Evolutionary conservation across 257 asterid species (phyloP).

Genomic region (Ballota nigra): DNA sequence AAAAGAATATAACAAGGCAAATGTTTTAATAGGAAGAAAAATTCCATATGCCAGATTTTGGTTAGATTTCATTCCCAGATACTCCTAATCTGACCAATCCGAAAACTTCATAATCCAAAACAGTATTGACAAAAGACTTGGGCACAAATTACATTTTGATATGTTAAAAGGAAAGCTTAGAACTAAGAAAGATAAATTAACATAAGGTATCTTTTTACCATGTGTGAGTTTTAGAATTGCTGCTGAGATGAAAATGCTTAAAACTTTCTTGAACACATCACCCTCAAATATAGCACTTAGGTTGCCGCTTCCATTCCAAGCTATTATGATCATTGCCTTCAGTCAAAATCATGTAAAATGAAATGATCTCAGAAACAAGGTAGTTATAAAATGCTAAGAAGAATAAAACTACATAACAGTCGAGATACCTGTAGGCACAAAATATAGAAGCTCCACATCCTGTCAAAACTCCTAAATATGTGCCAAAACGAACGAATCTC

Average conservation of each 20-base stretch:
- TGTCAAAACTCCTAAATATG: conserved; percentile 79
- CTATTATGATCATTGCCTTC: conserved; percentile 91
- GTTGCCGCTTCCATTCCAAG: conserved; percentile 86
- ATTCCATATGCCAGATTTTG: background rate
- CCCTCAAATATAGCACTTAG: conserved; percentile 54
- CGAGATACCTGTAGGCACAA: conserved; percentile 75
- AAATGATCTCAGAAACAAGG: conserved; percentile 11
- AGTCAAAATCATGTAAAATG: conserved; percentile 22
- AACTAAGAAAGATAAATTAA: background rate
- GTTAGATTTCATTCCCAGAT: background rate
- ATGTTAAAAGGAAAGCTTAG: background rate
- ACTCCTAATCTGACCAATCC: background rate
- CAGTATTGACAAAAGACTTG: background rate
- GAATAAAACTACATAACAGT: conserved; percentile 7
- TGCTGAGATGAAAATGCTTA: conserved; percentile 92
- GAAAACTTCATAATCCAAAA: background rate
- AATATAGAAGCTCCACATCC: conserved; percentile 97
- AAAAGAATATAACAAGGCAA: background rate
- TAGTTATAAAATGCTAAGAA: conserved; percentile 15
- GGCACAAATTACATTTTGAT: conserved; percentile 3
- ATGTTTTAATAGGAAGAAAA: conserved; percentile 1
- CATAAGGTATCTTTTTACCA: conserved; percentile 43
- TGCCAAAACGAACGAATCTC: conserved; percentile 94
- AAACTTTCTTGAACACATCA: conserved; percentile 75
- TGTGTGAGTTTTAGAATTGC: conserved; percentile 80